These are phyloP conservation scores for Alnus glutinosa DNA, from an alignment of 306 rosid species.

Conservation along the genomic window DNA sequence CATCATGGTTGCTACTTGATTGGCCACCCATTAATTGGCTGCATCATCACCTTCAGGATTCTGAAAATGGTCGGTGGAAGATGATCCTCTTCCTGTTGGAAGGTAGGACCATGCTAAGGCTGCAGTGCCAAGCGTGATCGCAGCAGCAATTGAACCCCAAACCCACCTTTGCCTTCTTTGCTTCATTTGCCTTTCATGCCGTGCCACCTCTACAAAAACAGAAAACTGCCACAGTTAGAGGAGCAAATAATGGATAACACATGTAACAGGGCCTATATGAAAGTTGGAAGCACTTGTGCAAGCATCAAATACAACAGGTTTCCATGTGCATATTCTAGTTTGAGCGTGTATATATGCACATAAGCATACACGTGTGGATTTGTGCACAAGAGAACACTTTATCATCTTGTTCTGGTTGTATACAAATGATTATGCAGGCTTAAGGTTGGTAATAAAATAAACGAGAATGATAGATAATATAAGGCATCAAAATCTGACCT, in stretches of 20 bases:
- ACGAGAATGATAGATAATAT: not conserved
- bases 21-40: slow-evolving; percentile 31
- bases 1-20: slow-evolving; percentile 29
- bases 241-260: slow-evolving; percentile 2
- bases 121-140: slow-evolving; percentile 59
- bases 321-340: not conserved
- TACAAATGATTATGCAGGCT: not conserved
- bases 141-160: slow-evolving; percentile 80
- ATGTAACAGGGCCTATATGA: slow-evolving; percentile 4
- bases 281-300: slow-evolving; percentile 8
- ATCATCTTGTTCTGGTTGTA: not conserved
- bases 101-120: slow-evolving; percentile 78
- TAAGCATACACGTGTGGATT: not conserved
- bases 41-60: slow-evolving; percentile 45
- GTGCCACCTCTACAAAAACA: slow-evolving; percentile 61
- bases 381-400: not conserved
- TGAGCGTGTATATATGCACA: not conserved
- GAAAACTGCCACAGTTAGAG: slow-evolving; percentile 6
- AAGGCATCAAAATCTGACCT: slow-evolving; percentile 52
- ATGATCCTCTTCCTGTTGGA: slow-evolving; percentile 50
- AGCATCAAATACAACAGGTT: slow-evolving; percentile 2
- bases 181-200: slow-evolving; percentile 73
- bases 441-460: not conserved
- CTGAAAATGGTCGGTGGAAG: slow-evolving; percentile 28
- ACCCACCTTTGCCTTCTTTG: slow-evolving; percentile 79